These are phyloP conservation scores for Geranomyces variabilis DNA, from an alignment of 192 early-diverging fungal genomes.

Conservation along the genomic window DNA sequence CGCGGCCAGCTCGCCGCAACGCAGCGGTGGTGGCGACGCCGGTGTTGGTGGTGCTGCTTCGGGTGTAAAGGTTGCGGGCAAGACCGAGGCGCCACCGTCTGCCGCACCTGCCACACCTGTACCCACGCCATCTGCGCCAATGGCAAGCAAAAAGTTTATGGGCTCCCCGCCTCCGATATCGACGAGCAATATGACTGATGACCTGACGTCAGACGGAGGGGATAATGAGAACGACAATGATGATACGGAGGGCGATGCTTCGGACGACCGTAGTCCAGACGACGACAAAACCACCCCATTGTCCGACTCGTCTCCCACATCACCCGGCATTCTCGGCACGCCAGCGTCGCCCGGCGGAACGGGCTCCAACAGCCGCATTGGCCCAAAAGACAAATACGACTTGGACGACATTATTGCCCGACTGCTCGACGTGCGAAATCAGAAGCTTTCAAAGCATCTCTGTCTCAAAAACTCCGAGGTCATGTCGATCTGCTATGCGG, in stretches of 20 bases:
- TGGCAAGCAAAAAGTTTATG: conserved; percentile 11
- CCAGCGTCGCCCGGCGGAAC: background rate
- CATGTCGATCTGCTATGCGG: conserved; percentile 79
- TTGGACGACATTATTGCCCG: conserved; percentile 89
- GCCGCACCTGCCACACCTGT: background rate
- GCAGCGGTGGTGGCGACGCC: background rate
- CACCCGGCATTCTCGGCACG: conserved; percentile 1
- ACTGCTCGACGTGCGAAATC: conserved; percentile 76
- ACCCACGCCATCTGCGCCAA: background rate
- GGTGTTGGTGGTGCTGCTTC: background rate
- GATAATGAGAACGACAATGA: conserved; percentile 16
- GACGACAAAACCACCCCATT: background rate
- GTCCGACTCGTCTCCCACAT: conserved; percentile 9
- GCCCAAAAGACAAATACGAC: conserved; percentile 60
- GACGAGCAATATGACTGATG: background rate
- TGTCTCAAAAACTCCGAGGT: conserved; percentile 87
- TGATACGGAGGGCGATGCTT: conserved; percentile 9
- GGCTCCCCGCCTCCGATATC: conserved; percentile 8
- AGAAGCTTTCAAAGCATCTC: conserved; percentile 67
- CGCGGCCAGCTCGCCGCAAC: background rate
- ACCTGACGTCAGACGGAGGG: conserved; percentile 13
- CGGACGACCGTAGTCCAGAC: background rate
- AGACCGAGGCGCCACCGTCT: background rate
- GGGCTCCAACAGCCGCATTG: conserved; percentile 39
- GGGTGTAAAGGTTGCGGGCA: background rate